A percentile compares a stretch with the other conserved stretches of the same genome.
Evolutionary conservation across 208 protist species (phyloP).

Genomic region (Crithidia expoeki): DNA sequence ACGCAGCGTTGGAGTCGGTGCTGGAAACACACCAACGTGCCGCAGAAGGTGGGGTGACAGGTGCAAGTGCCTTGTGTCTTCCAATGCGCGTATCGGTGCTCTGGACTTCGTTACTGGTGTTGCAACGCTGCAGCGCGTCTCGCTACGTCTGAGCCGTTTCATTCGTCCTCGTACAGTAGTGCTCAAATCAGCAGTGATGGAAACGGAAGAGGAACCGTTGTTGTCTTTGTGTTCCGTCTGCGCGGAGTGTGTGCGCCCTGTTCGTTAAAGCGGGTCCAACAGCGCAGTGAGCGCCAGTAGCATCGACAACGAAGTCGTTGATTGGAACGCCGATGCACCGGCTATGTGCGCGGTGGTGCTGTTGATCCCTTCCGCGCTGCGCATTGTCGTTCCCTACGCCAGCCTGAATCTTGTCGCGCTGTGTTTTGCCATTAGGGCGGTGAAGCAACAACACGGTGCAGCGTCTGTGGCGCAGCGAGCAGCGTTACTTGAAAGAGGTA

Average conservation of each 20-base stretch:
- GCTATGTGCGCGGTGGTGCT: background rate
- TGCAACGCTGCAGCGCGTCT: conserved; percentile 35
- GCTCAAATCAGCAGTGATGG: too few relatives aligned
- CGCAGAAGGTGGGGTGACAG: background rate
- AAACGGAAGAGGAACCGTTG: too few relatives aligned
- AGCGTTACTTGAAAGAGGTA: too few relatives aligned
- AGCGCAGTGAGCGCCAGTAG: background rate
- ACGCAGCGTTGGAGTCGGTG: background rate
- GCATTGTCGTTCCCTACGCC: background rate
- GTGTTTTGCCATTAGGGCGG: too few relatives aligned
- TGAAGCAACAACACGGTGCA: too few relatives aligned
- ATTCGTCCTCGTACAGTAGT: too few relatives aligned
- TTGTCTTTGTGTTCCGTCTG: background rate
- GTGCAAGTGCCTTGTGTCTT: conserved; percentile 20
- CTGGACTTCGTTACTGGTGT: conserved; percentile 38
- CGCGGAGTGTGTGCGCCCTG: background rate
- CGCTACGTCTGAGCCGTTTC: background rate
- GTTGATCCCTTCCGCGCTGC: background rate
- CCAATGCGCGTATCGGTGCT: conserved; percentile 36
- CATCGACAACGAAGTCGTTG: background rate
- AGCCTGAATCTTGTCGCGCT: background rate
- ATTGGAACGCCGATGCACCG: background rate
- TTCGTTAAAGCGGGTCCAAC: background rate
- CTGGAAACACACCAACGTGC: background rate
- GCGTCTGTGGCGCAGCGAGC: too few relatives aligned